Base-by-base conservation (phyloP, 176 grass and related monocot species). In the Carex pumila region DNA sequence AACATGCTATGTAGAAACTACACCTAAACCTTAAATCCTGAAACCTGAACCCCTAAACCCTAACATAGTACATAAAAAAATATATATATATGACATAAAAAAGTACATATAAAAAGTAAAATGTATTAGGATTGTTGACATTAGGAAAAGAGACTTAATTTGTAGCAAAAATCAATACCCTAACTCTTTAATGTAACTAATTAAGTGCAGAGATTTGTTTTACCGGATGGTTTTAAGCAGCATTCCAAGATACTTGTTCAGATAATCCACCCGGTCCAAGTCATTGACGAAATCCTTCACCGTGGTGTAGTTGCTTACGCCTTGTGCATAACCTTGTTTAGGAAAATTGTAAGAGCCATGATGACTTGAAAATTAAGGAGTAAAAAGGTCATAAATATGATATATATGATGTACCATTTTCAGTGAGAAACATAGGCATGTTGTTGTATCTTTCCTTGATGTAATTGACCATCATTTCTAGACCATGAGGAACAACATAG, bases 381-480 rank as follows among this genome's bases (percentile, higher is more conserved):
- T 56, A 22, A 22, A 45, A 52, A 19, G 54, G 1, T 3, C 64
- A 19, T 39, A 21, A 13, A 36, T 50, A 74, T 52, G n/a, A 74
- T 18, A 21, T 25, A 25, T 25, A 25, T 25, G 25, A 25, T 58
- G 61, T 83, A 89, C 90, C 93, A 65, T 95, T 95, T 80, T 95
- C 93, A 10, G 93, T 92, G 47, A 95, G 85, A 81, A 87, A 92
- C 87, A 91, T 91, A 13, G 93, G 90, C 49, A 80, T 50, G n/a
- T 95, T 95, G 61, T 83, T 92, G 79, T 95, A 92, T 91, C 93
- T 88, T 69, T 80, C 30, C 93, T 82, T 89, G 87, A 91, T 69
- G 83, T 86, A 89, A 54, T 82, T 56, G 63, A 92, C 80, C 29
- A 91, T 86, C 72, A 91, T 89, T 84, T 92, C 89, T 1, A 95